phyloP scores from a whole-genome alignment of 169 alveolate genomes.

The Plasmodium coatneyi region DNA sequence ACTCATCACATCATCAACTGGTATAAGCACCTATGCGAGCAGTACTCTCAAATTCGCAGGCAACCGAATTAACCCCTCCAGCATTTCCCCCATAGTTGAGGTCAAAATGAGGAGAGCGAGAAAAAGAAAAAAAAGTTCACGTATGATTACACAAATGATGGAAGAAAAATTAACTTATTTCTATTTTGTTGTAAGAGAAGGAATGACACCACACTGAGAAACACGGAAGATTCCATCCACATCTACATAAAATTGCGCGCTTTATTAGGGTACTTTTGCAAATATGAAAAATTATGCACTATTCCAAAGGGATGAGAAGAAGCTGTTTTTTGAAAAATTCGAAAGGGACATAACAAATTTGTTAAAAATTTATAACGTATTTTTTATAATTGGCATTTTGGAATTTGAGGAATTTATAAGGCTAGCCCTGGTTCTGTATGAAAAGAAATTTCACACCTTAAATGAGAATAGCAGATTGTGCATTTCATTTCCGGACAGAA shows the following conservation, averaged over 20 bases:
- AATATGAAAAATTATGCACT: conserved; percentile 46
- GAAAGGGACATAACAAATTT: conserved; percentile 33
- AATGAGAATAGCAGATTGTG: conserved; percentile 58
- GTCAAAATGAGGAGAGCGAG: neutral
- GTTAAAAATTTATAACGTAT: conserved; percentile 31
- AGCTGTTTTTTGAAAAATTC: conserved; percentile 53
- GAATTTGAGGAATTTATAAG: conserved; percentile 48
- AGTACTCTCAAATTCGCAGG: neutral
- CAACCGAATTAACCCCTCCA: neutral
- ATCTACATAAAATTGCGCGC: neutral
- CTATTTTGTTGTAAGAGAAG: neutral
- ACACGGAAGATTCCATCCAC: neutral
- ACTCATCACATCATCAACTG: neutral
- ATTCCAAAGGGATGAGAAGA: conserved; percentile 46
- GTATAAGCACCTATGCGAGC: neutral
- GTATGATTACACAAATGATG: neutral
- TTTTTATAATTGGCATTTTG: conserved; percentile 44
- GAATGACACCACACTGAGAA: neutral
- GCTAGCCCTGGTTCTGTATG: conserved; percentile 39
- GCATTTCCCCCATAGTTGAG: neutral
- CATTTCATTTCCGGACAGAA: conserved; percentile 30
- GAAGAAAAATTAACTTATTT: neutral
- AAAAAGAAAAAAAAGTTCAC: neutral
- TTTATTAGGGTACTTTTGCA: neutral
- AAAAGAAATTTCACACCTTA: conserved; percentile 62